phyloP scores from a whole-genome alignment of 768 basidiomycete genomes.

The Scleroderma bovista region DNA sequence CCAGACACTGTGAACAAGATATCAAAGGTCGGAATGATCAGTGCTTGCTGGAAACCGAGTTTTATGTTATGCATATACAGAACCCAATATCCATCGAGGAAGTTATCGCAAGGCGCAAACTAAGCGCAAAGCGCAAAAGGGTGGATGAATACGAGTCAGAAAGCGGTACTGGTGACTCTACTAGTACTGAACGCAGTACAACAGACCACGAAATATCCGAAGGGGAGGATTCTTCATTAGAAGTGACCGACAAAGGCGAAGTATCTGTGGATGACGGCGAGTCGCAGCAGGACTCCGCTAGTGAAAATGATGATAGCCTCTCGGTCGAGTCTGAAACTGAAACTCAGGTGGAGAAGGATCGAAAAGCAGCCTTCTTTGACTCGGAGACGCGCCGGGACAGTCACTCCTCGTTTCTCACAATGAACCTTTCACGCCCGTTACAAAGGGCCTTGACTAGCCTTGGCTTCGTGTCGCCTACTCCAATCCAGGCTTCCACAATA shows the following conservation, averaged over 20 bases:
- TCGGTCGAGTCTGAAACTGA: conserved; percentile 59
- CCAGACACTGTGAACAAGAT: conserved; percentile 58
- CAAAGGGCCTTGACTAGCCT: conserved; percentile 85
- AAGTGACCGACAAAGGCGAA: conserved; percentile 25
- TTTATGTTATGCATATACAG: conserved; percentile 27
- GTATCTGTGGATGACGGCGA: conserved; percentile 30
- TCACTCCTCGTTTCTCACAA: conserved; percentile 81
- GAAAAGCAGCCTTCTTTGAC: conserved; percentile 89
- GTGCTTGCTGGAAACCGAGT: neutral
- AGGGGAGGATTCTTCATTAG: conserved; percentile 30
- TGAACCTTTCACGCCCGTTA: conserved; percentile 94
- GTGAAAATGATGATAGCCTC: conserved; percentile 38
- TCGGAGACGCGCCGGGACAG: conserved; percentile 44
- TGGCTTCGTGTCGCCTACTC: conserved; percentile 81
- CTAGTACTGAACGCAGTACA: conserved; percentile 1
- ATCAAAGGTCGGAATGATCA: conserved; percentile 37
- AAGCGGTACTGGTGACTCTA: conserved; percentile 29
- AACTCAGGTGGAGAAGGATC: conserved; percentile 52
- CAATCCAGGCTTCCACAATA: conserved; percentile 92
- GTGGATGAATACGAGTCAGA: conserved; percentile 29
- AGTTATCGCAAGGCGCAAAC: conserved; percentile 73
- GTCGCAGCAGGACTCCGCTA: conserved; percentile 21
- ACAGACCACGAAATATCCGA: conserved; percentile 15
- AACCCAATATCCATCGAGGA: conserved; percentile 86
- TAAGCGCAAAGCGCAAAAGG: conserved; percentile 63